These are phyloP conservation scores for Fonsecaea monophora DNA, from an alignment of 2,329 filamentous ascomycete genomes.

Conservation along the genomic window DNA sequence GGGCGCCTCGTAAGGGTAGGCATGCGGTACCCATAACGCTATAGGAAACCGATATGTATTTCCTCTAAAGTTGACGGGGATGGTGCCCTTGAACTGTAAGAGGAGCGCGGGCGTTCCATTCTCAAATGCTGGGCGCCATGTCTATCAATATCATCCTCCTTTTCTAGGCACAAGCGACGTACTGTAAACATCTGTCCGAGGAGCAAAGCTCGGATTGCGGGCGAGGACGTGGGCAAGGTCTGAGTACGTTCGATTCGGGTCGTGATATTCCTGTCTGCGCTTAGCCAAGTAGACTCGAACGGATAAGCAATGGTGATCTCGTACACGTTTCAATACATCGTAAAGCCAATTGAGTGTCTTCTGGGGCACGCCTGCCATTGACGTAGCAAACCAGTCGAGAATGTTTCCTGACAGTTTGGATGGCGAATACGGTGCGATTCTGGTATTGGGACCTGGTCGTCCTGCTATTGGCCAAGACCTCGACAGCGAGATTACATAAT, in stretches of 20 bases:
- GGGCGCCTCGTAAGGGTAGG: conserved; percentile 84
- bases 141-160: conserved; percentile 24
- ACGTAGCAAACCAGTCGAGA: conserved; percentile 9
- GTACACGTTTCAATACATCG: conserved; percentile 80
- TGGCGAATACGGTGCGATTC: neutral
- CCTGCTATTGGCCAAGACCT: conserved; percentile 26
- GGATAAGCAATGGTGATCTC: conserved; percentile 7
- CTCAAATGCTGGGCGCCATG: conserved; percentile 72
- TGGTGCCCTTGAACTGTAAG: conserved; percentile 81
- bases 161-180: conserved; percentile 47
- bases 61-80: conserved; percentile 91
- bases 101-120: conserved; percentile 86
- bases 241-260: conserved; percentile 90
- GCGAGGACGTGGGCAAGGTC: conserved; percentile 85
- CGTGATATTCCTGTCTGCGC: conserved; percentile 79
- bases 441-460: conserved; percentile 13
- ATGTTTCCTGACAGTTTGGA: neutral
- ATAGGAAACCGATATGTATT: conserved; percentile 89
- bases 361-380: conserved; percentile 75
- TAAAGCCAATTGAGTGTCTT: conserved; percentile 95
- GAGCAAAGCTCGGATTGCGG: conserved; percentile 75
- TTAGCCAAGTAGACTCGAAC: conserved; percentile 3
- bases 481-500: conserved; percentile 14
- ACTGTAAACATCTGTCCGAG: conserved; percentile 96
- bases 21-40: conserved; percentile 89